Evolutionary conservation across 2,329 filamentous ascomycete genomes (phyloP), one percentile per base, ranked within the genome.

Genomic region (Torrubiellomyces zombiae): DNA sequence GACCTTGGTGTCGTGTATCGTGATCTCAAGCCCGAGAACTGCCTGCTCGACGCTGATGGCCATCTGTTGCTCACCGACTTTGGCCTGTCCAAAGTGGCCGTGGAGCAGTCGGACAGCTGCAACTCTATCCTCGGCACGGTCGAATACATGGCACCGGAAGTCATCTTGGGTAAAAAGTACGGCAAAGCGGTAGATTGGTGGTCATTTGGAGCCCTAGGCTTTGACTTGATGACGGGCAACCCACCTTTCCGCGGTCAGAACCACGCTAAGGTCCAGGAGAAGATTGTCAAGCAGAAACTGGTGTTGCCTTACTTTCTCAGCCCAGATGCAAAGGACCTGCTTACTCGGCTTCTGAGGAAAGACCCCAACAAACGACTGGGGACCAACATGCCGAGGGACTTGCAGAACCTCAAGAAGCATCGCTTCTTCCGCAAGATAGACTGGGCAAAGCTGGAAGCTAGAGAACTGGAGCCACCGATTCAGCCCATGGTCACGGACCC

Each of bases 71-170:
- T 98, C 15, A 95, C 91, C 2, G 91, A 98, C 50, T 98, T 98
- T 47, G 89, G 89, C 4, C 67, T 98, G 11, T 92, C 81, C 55
- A 98, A 98, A 53, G 89, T 95, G 16, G 75, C 85, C 1, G 66
- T 89, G 10, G 75, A 83, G 29, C 42, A 44, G 12, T 40, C 43
- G 4, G 72, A 72, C 20, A 58, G 49, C 28, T 94, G 86, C 61
- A 81, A 83, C 52, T 93, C 82, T 20, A 77, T 94, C 36, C 70
- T 94, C 7, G 89, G 89, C 25, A 98, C 89, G 0, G 76, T 94
- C 30, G 89, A 95, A 48, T 98, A 98, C 63, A 98, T 98, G 89
- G 91, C 89, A 0, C 89, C 89, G 1, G 89, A 98, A 53, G 79
- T 98, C 25, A 72, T 98, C 32, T 67, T 75, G 33, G 85, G 83